Evolutionary conservation across 352 stramenopile species (phyloP).

Genomic region (Pythium aphanidermatum): DNA sequence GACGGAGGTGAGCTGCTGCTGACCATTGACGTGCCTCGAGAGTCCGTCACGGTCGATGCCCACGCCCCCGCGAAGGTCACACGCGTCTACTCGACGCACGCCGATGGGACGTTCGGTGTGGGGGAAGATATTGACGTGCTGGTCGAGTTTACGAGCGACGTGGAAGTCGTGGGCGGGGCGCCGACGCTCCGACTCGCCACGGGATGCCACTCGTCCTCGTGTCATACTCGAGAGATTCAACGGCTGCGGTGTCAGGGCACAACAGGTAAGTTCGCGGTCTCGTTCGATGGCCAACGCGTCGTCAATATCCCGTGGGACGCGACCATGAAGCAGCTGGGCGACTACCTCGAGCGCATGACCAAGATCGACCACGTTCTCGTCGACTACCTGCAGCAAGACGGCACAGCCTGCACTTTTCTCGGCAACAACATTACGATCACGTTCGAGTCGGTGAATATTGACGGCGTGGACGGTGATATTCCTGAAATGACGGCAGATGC

Average conservation of each 20-base stretch:
- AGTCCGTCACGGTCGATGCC: constrained; percentile 41
- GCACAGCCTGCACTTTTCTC: constrained; percentile 63
- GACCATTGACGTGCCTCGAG: constrained; percentile 51
- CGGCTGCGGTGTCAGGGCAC: constrained; percentile 53
- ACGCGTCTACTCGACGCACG: constrained; percentile 51
- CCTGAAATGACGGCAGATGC: constrained; percentile 47
- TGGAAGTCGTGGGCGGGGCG: constrained; percentile 48
- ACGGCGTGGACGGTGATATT: constrained; percentile 55
- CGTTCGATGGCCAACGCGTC: constrained; percentile 45
- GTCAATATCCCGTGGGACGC: constrained; percentile 67
- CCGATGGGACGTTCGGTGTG: constrained; percentile 40
- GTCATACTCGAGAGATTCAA: constrained; percentile 56
- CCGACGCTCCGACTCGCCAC: constrained; percentile 48
- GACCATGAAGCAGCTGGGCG: constrained; percentile 30
- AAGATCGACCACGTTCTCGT: constrained; percentile 51
- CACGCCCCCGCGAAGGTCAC: constrained; percentile 54
- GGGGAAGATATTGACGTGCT: constrained; percentile 57
- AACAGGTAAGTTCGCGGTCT: constrained; percentile 53
- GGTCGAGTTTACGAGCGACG: constrained; percentile 62
- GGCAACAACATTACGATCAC: constrained; percentile 77
- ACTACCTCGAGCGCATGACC: constrained; percentile 57
- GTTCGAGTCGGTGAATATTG: constrained; percentile 72
- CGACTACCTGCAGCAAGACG: constrained; percentile 52
- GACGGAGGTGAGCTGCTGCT: constrained; percentile 64
- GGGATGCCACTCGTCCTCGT: constrained; percentile 41